Conservation (phyloP, 352 stramenopile species). For the Bremia lactucae region DNA sequence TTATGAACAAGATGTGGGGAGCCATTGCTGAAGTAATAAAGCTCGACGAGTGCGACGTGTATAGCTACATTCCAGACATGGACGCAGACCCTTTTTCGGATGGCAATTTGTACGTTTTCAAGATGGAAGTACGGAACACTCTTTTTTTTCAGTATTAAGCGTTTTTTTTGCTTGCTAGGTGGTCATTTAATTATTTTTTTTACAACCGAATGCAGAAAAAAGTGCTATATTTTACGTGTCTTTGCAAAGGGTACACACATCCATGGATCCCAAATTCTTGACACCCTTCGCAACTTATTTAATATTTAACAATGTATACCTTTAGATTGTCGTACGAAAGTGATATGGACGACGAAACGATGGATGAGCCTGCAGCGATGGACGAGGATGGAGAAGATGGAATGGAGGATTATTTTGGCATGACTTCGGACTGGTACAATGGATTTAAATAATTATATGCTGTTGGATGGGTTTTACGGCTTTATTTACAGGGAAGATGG, state of each 20-base stretch:
- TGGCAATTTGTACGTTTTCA: constrained; percentile 57
- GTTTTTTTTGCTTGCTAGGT: constrained; percentile 29
- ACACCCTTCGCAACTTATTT: no score
- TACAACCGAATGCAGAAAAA: constrained; percentile 90
- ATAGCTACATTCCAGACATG: constrained; percentile 90
- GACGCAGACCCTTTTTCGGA: constrained; percentile 89
- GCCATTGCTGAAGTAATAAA: constrained; percentile 75
- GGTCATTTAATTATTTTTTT: constrained; percentile 95
- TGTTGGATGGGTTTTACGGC: not conserved
- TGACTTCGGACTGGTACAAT: constrained; percentile 74
- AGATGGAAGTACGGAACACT: not conserved
- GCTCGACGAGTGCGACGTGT: constrained; percentile 86
- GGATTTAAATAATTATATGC: not conserved
- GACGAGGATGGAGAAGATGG: constrained; percentile 73
- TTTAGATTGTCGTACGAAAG: constrained; percentile 47
- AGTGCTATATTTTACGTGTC: constrained; percentile 90
- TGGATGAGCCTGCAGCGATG: constrained; percentile 51
- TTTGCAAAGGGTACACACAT: constrained; percentile 68
- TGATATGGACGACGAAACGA: constrained; percentile 71
- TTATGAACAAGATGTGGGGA: constrained; percentile 98
- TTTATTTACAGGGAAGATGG: not conserved
- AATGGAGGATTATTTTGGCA: constrained; percentile 80
- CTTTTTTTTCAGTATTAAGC: not conserved
- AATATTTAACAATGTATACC: no score
- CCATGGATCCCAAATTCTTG: not conserved